Evolutionary conservation across 768 basidiomycete genomes (phyloP).

Genomic region (Kwoniella sp.): DNA sequence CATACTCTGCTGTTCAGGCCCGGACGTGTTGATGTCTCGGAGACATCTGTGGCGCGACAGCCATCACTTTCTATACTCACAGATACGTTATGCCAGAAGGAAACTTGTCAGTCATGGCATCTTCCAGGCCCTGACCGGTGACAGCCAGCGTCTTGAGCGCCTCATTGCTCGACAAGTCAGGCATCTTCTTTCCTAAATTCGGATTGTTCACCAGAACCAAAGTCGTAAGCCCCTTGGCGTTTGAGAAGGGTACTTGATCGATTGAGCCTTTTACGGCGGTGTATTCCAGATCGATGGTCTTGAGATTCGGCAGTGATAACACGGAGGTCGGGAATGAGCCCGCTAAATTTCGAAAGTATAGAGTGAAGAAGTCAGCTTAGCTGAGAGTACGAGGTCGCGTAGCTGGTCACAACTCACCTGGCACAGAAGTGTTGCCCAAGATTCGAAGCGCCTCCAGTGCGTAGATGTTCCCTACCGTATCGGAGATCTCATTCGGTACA

Average conservation of each 20-base stretch:
- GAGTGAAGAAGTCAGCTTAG: too few relatives aligned
- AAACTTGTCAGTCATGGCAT: conserved; percentile 32
- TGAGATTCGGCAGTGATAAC: conserved; percentile 41
- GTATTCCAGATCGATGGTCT: conserved; percentile 50
- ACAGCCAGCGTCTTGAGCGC: conserved; percentile 49
- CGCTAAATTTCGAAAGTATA: too few relatives aligned
- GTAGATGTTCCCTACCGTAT: conserved; percentile 48
- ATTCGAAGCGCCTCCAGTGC: conserved; percentile 47
- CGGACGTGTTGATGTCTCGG: too few relatives aligned
- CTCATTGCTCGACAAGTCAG: conserved; percentile 33
- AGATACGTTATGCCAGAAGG: conserved; percentile 51
- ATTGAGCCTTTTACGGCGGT: conserved; percentile 51
- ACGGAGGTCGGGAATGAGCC: conserved; percentile 49
- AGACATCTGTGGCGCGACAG: not conserved
- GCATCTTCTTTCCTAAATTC: conserved; percentile 49
- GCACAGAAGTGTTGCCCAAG: conserved; percentile 50
- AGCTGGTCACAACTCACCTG: conserved; percentile 40
- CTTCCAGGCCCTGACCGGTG: conserved; percentile 50
- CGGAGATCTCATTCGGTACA: conserved; percentile 45
- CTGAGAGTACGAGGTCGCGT: not conserved
- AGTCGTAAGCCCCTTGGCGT: conserved; percentile 32
- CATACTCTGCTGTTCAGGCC: too few relatives aligned
- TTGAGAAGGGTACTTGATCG: conserved; percentile 28
- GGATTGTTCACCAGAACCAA: conserved; percentile 52
- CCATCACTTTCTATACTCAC: conserved; percentile 34